Evolutionary conservation across 1,284 basidiomycete species (phyloP), one percentile per base, ranked within the genome.

Genomic region (Volvariella volvacea): DNA sequence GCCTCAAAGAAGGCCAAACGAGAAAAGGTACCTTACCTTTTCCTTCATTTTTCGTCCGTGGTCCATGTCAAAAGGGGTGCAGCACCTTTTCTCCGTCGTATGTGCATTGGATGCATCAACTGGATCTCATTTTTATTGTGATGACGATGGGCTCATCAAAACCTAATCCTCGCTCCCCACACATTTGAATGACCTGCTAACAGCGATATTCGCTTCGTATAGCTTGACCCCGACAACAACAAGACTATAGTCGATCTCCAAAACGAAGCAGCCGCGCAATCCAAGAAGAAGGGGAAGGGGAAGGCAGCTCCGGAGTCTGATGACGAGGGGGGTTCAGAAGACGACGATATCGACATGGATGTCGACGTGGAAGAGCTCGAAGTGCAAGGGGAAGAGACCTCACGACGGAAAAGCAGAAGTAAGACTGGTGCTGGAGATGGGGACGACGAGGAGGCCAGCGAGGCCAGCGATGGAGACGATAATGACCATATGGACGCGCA

Each of bases 211-310:
- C 15, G 34, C 14, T n/a, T 20, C 12, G 8, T 4, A 19, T 54
- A 94, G 92, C 85, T 95, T 52, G 91, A 96, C 61, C 92, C 92
- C 1, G 81, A 81, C 3, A 92, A 94, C 65, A 76, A 91, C 56
- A 88, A 88, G 63, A 85, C 86, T 6, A 73, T 92, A 25, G 55
- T 89, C 16, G 88, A 94, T 47, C 67, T 92, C 25, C 86, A 87
- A 59, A 69, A 73, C 48, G 78, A 84, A 55, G 62, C 66, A 17
- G 55, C 66, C 12, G 54, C 60, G 52, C 45, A 59, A 25, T 38
- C 49, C 16, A 59, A 64, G 39, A 43, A 46, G 4, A 57, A 59
- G 25, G 51, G 50, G 28, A 71, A 73, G 50, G 68, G 74, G 46
- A 81, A 82, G 59, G 67, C 68, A 15, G 7, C 6, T 12, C 56